Base-by-base conservation (phyloP, 1,284 basidiomycete genomes). In the Fistulinella cinereoalba region DNA sequence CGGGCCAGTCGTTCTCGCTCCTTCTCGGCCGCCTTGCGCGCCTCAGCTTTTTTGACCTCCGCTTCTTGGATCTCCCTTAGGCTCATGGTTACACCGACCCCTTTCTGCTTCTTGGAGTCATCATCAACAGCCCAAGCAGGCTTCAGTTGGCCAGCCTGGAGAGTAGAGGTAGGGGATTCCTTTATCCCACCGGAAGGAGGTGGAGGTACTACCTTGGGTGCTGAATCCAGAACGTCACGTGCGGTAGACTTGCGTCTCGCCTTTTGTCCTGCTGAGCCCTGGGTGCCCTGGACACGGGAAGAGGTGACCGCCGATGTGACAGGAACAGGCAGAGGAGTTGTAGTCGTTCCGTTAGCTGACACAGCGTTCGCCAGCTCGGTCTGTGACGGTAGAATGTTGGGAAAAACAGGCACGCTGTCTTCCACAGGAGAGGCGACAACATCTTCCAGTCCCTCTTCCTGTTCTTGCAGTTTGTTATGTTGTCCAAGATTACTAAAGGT, bases 31-130 rank as follows among this genome's bases (percentile, higher is more conserved):
- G 76, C 79, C 56, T 83, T 87, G 54, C 86, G 83, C 25, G 79
- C 80, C 56, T 93, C 92, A 2, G 80, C 76, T 59, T 85, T 85
- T 68, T 83, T 92, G 13, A 81, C 83, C 69, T 99, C 97, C 1
- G 87, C 85, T 58, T 97, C 93, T 66, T 99, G 97, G 48, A 99
- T 99, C 58, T 98, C 93, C 46, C 94, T 85, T 42, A 99, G 72
- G 54, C 88, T 90, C 23, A 83, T 72, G n/a, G 83, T 71, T 4
- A 67, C 57, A 16, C 70, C 65, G 1, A 72, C 58, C 8, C 68
- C 55, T 55, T 75, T 75, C 24, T 70, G 62, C 63, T 80, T 82
- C 62, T 78, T 80, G 34, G 67, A 64, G 11, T 86, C 85, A 29
- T 88, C 85, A 32, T 82, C 81, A 49, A 75, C 79, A 16, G 71